Conservation (phyloP, 2,329 filamentous ascomycete species). For the Penicillium sp. region DNA sequence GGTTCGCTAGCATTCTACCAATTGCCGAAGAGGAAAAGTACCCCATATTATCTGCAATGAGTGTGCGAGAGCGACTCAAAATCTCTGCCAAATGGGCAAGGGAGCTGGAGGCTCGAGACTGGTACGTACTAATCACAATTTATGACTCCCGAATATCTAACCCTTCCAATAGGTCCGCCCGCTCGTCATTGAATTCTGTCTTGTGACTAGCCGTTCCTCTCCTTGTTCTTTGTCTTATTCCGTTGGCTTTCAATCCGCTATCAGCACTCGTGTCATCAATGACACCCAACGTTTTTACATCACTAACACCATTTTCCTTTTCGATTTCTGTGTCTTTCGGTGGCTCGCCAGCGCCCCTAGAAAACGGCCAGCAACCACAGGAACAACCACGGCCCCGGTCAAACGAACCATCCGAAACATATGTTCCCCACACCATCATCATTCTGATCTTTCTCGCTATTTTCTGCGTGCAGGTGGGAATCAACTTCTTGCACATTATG, state of each 20-base stretch:
- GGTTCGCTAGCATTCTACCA: slow-evolving; percentile 81
- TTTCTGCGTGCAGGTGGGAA: slow-evolving; percentile 30
- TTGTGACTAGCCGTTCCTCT: slow-evolving; percentile 47
- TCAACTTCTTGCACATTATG: slow-evolving; percentile 29
- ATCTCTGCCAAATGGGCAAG: slow-evolving; percentile 77
- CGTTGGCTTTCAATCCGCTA: slow-evolving; percentile 26
- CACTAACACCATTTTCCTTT: slow-evolving; percentile 36
- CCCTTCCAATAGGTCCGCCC: slow-evolving; percentile 26
- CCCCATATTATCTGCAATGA: slow-evolving; percentile 66
- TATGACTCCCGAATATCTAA: slow-evolving; percentile 10
- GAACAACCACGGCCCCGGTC: background rate
- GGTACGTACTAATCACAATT: slow-evolving; percentile 49
- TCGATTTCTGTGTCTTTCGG: slow-evolving; percentile 37
- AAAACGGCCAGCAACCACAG: slow-evolving; percentile 1
- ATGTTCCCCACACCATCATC: slow-evolving; percentile 34
- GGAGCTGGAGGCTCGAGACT: slow-evolving; percentile 66
- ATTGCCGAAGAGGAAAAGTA: slow-evolving; percentile 79
- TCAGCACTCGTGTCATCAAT: slow-evolving; percentile 21
- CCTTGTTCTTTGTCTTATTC: slow-evolving; percentile 32
- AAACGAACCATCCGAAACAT: slow-evolving; percentile 17
- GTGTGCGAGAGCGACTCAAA: slow-evolving; percentile 77
- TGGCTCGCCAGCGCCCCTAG: slow-evolving; percentile 10
- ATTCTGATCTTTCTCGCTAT: slow-evolving; percentile 32
- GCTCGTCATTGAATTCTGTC: slow-evolving; percentile 36
- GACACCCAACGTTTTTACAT: slow-evolving; percentile 29